Evolutionary conservation across 441 rosid species (phyloP), one percentile per base, ranked within the genome.

Genomic region (Biscutella auriculata): DNA sequence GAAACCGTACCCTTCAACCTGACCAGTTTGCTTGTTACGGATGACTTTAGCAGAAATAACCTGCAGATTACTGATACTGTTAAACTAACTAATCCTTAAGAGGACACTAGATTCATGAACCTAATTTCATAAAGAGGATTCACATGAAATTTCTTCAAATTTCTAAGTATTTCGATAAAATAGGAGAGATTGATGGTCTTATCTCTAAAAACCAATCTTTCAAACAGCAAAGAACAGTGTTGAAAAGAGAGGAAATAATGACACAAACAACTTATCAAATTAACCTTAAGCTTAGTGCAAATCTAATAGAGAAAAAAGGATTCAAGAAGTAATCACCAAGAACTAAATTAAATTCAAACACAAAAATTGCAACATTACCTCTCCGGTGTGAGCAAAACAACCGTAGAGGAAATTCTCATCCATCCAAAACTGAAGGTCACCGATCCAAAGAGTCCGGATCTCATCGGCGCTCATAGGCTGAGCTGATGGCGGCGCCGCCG

Each of bases 361-460:
- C 23, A 19, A 4, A 33, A 21, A 53, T 29, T 78, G 83, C 84
- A 79, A 11, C 64, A 59, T 34, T 51, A 82, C 93, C 88, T 88
- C 93, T 34, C 93, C 87, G 7, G 83, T 72, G 28, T 58, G 63
- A 52, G 81, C 59, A 65, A 88, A 85, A 67, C 78, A 69, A 33
- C 62, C 62, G 32, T 62, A 56, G 53, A 88, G 81, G 65, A 88
- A 88, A 62, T 37, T 76, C 74, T 88, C 96, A 46, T 92, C 96
- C 95, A 92, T 84, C 91, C 95, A 85, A 36, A 64, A 86, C 79
- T 80, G 94, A 56, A 88, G 70, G 46, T 85, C 95, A 1, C 98
- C 96, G 63, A 92, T 84, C 98, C 96, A 85, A 44, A 91, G 76
- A 19, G 95, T 81, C 65, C 84, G 80, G 73, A 88, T 73, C 76